Evolutionary conservation across 495 filamentous ascomycete species (phyloP), one percentile per base, ranked within the genome.

Genomic region (Apodospora peruviana): DNA sequence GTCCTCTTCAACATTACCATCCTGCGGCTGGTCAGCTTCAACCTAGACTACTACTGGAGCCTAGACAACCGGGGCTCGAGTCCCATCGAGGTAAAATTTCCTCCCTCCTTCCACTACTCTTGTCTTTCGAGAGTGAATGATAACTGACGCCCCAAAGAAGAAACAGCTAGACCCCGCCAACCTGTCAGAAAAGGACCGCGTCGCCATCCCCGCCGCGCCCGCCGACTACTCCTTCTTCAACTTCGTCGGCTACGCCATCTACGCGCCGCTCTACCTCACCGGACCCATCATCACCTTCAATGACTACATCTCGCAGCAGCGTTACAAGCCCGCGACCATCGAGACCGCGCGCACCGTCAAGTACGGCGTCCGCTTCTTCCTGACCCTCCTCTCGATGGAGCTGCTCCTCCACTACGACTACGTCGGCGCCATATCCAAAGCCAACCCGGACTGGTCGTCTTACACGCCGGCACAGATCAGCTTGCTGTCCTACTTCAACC

Each of bases 231-330:
- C 77, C 19, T 90, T 93, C 64, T 71, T 78, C 48, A 93, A 90
- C 67, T 96, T 94, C 61, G 50, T 96, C 40, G 88, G 86, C 23
- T 97, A 96, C 65, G 67, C 81, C 35, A 77, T 96, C 47, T 99
- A 99, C 66, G 86, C 90, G 0, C 94, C 93, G 0, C 77, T 99
- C 1, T 99, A 96, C 62, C 76, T 99, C 22, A 78, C 91, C 0
- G 93, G 93, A 1, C 93, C 93, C 5, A 95, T 99, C 57, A 56
- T 97, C 46, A 96, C 90, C 21, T 99, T 97, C 74, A 99, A 99
- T 68, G 93, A 97, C 71, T 96, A 94, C 72, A 86, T 96, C 45
- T 88, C 90, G 14, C 93, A 99, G 64, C 42, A 53, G 24, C 70
- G 88, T 52, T 86, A 91, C 64, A 78, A 79, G 9, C 66, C 88